Base-by-base conservation (phyloP, 495 filamentous ascomycete genomes). In the Parathielavia appendiculata region DNA sequence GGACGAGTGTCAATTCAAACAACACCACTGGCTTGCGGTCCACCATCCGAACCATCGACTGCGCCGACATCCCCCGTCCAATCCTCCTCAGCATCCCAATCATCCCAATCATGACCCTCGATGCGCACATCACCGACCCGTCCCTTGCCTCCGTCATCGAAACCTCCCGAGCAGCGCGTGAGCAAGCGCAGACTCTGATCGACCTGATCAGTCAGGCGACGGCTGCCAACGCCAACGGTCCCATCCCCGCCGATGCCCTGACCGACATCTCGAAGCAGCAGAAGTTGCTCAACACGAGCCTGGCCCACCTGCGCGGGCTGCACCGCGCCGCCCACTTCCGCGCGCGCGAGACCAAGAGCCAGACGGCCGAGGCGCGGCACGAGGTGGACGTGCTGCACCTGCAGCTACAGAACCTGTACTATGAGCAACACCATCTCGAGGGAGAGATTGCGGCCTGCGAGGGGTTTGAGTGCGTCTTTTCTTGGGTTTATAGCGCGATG, bases 361-460 rank as follows among this genome's bases (percentile, higher is more conserved):
- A 81, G 63, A 97, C 95, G 10, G 86, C 88, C 32, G 90, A 96
- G 68, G 88, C 86, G 34, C 84, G 92, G 23, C 86, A 90, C 68
- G 91, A 96, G 71, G 89, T 97, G 53, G 93, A 98, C 67, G 82
- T 84, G 52, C 78, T 97, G 57, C 92, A 97, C 74, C 81, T 98
- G 19, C 86, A 95, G 68, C 78, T 97, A 30, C 92, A 97, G 70
- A 98, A 98, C 69, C 78, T 98, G 23, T 92, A 95, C 72, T 98
- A 98, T 70, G 93, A 98, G 71, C 91, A 96, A 70, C 80, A 89
- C 57, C 89, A 96, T 73, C 75, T 98, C 58, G 82, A 85, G 46
- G 89, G 90, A 22, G 95, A 98, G 73, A 97, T 98, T 61, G 76
- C 81, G 4, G 91, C 89, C 34, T 97, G 95, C 73, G 89, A 93